A percentile compares a stretch with the other conserved stretches of the same genome.
These are phyloP conservation scores for Lichenothelia convexa DNA, from an alignment of 495 filamentous ascomycete species.

Conservation along the genomic window DNA sequence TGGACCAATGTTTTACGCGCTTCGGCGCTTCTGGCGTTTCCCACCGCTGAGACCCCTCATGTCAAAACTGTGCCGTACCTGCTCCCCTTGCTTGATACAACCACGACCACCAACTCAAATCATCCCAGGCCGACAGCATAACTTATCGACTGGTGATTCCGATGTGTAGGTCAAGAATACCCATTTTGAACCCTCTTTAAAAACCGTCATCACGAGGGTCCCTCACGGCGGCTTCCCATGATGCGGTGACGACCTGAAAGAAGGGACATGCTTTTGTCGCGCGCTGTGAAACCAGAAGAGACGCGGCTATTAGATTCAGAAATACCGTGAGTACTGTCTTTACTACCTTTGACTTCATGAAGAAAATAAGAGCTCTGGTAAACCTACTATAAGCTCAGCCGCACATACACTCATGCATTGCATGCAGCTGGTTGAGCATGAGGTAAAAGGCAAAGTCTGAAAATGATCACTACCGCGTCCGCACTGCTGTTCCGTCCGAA, in stretches of 20 bases:
- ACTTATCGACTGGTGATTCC: conserved; percentile 69
- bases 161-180: conserved; percentile 74
- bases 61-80: conserved; percentile 11
- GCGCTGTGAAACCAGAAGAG: neutral
- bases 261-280: conserved; percentile 38
- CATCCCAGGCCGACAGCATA: conserved; percentile 45
- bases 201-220: conserved; percentile 99
- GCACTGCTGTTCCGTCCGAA: no score
- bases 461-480: conserved; percentile 34
- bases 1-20: no score
- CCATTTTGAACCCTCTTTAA: conserved; percentile 70
- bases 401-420: conserved; percentile 28
- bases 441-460: conserved; percentile 63
- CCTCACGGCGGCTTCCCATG: conserved; percentile 59
- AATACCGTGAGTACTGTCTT: neutral
- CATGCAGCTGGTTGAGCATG: conserved; percentile 49
- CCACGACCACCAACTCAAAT: conserved; percentile 89
- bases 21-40: no score
- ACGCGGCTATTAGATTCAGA: neutral
- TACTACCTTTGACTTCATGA: conserved; percentile 24
- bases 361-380: conserved; percentile 62
- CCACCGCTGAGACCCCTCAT: conserved; percentile 1
- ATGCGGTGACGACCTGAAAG: conserved; percentile 96
- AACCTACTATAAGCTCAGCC: conserved; percentile 49
- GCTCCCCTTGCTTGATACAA: conserved; percentile 28